Conservation (phyloP, 192 early-diverging fungal species). For the Linnemannia hyalina region DNA sequence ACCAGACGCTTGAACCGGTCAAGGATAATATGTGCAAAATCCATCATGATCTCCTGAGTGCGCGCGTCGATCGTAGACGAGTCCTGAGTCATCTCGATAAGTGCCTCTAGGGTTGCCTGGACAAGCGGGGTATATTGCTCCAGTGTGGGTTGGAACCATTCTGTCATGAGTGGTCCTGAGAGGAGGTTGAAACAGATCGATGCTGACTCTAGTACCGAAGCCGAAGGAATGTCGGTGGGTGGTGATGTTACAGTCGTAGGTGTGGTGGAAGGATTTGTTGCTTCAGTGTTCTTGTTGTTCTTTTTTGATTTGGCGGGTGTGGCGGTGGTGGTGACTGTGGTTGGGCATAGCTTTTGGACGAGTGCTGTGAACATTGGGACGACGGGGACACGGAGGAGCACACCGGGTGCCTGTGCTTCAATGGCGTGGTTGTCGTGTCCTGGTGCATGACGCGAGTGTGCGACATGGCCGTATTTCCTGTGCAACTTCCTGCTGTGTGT, state of each 20-base stretch:
- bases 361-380: conserved; percentile 46
- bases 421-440: not conserved
- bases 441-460: not conserved
- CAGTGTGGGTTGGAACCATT: conserved; percentile 54
- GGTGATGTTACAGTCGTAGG: not conserved
- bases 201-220: conserved; percentile 14
- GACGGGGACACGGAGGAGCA: conserved; percentile 35
- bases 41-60: conserved; percentile 11
- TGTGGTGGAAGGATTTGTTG: not conserved
- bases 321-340: not conserved
- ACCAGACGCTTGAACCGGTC: conserved; percentile 41
- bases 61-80: not conserved
- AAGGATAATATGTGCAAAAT: conserved; percentile 25
- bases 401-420: conserved; percentile 18
- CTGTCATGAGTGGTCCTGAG: conserved; percentile 26
- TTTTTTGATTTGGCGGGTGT: conserved; percentile 3
- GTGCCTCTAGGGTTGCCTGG: conserved; percentile 35
- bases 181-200: conserved; percentile 33
- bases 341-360: conserved; percentile 15
- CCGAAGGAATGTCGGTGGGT: not conserved
- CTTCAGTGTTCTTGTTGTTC: conserved; percentile 17
- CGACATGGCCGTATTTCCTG: conserved; percentile 5
- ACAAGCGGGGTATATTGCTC: conserved; percentile 57
- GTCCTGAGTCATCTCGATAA: conserved; percentile 24
- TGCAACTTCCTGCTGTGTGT: conserved; percentile 21